Percentiles rank a stretch among this genome's conserved stretches.
These are phyloP conservation scores for Orbilia quercus DNA, from an alignment of 2,329 filamentous ascomycete species.

Conservation along the genomic window DNA sequence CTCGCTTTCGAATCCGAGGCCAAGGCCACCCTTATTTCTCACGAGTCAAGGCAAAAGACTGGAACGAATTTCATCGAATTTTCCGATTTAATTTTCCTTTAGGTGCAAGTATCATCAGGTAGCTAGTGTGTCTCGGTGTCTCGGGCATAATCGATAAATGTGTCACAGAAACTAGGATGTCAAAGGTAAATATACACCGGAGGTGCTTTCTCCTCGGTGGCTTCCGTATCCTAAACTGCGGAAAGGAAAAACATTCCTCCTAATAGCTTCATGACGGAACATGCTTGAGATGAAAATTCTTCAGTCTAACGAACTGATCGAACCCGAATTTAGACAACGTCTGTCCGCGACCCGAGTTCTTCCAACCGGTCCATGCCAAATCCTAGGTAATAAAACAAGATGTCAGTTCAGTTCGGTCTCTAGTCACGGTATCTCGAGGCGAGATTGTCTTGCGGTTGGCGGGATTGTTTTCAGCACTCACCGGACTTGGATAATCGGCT, in stretches of 20 bases:
- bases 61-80: no score
- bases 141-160: constrained; percentile 14
- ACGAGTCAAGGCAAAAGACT: no score
- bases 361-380: constrained; percentile 97
- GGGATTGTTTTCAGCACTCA: constrained; percentile 67
- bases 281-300: constrained; percentile 94
- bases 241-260: constrained; percentile 5
- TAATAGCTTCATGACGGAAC: constrained; percentile 65
- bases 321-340: constrained; percentile 91
- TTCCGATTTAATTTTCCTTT: neutral
- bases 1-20: no score
- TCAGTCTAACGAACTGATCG: constrained; percentile 94
- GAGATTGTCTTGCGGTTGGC: constrained; percentile 26
- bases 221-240: neutral
- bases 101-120: constrained; percentile 10
- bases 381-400: constrained; percentile 69
- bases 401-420: constrained; percentile 55
- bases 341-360: constrained; percentile 92
- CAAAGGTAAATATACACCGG: constrained; percentile 10
- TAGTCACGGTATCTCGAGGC: constrained; percentile 9
- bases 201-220: constrained; percentile 23
- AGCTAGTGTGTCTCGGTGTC: constrained; percentile 5
- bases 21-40: no score
- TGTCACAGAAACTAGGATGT: constrained; percentile 15
- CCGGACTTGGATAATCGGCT: constrained; percentile 89